These are phyloP conservation scores for Dovyalis caffra DNA, from an alignment of 345 rosid species.

Conservation along the genomic window DNA sequence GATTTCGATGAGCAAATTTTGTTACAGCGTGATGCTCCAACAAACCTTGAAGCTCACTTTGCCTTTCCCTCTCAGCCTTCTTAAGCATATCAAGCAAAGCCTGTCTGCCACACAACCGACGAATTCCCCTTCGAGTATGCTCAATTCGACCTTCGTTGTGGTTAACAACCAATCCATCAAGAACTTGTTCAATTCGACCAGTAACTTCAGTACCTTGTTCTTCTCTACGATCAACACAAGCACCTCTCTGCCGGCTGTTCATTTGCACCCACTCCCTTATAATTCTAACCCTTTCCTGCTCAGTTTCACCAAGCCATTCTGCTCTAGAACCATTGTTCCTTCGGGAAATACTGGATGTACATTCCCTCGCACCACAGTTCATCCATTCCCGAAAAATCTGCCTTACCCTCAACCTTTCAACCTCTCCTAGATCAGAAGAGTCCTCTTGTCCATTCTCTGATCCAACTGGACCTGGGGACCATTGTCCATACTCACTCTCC, in stretches of 20 bases:
- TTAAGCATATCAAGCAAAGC: slow-evolving; percentile 81
- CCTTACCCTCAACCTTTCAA: slow-evolving; percentile 86
- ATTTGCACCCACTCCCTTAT: slow-evolving; percentile 86
- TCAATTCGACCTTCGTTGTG: slow-evolving; percentile 46
- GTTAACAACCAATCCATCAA: slow-evolving; percentile 57
- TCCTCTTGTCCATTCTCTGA: slow-evolving; percentile 57
- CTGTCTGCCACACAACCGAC: slow-evolving; percentile 87
- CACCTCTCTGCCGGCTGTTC: slow-evolving; percentile 66
- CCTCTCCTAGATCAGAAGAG: slow-evolving; percentile 65
- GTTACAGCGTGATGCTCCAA: slow-evolving; percentile 70
- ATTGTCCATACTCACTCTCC: slow-evolving; percentile 55
- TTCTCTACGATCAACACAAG: slow-evolving; percentile 50
- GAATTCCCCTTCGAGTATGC: slow-evolving; percentile 61
- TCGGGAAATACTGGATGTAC: slow-evolving; percentile 40
- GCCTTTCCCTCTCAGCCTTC: slow-evolving; percentile 78
- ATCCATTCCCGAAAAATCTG: slow-evolving; percentile 84
- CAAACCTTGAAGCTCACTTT: slow-evolving; percentile 68
- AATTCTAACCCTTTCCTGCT: slow-evolving; percentile 88
- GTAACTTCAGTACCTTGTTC: slow-evolving; percentile 55
- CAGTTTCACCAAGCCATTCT: slow-evolving; percentile 86
- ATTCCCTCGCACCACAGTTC: slow-evolving; percentile 59
- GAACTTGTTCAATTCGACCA: slow-evolving; percentile 69
- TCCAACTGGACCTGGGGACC: slow-evolving; percentile 49
- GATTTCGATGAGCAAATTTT: slow-evolving; percentile 84
- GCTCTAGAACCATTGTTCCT: slow-evolving; percentile 49